Base-by-base conservation (phyloP, 1,284 basidiomycete genomes). In the Entoloma clypeatum region DNA sequence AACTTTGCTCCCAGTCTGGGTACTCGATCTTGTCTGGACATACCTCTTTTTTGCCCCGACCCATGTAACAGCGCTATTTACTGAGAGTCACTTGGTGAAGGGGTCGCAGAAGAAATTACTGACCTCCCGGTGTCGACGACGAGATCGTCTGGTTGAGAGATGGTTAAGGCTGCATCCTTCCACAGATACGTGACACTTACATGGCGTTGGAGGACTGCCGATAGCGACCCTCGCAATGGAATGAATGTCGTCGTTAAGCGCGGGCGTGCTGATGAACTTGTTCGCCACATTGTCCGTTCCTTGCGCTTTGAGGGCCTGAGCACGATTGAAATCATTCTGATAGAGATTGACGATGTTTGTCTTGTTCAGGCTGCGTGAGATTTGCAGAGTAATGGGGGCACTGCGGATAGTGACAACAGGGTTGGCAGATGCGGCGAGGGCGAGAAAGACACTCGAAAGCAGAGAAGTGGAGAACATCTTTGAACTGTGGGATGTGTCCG, bases 61-160 rank as follows among this genome's bases (percentile, higher is more conserved):
- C 81, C 82, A 85, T 9, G 79, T 84, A 64, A 81, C 81, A 24
- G 79, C 79, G 49, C 69, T 70, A 36, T 54, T n/a, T 54, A 9
- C 51, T 63, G 56, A 33, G 57, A 62, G 46, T 21, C 13, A 18
- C 9, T 44, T 34, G 24, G 55, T 22, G 22, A 23, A 11, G 32
- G 8, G 48, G 13, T 4, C 13, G 41, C 25, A 18, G 28, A 13
- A 19, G 10, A 46, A n/a, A n/a, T 8, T n/a, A n/a, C 18, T 10
- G 3, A 64, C 61, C 64, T 62, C 54, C 66, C 67, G 6, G 69
- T 70, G 51, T 72, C 69, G 43, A 72, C 57, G 42, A 72, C 47
- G 13, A 72, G 63, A 1, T 53, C 36, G 51, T 65, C 67, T 69
- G 40, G 27, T 24, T 7, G 32, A 13, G 11, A 37, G 14, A 27